phyloP scores from a whole-genome alignment of 495 filamentous ascomycete genomes.

The Aspergillus indologenus region DNA sequence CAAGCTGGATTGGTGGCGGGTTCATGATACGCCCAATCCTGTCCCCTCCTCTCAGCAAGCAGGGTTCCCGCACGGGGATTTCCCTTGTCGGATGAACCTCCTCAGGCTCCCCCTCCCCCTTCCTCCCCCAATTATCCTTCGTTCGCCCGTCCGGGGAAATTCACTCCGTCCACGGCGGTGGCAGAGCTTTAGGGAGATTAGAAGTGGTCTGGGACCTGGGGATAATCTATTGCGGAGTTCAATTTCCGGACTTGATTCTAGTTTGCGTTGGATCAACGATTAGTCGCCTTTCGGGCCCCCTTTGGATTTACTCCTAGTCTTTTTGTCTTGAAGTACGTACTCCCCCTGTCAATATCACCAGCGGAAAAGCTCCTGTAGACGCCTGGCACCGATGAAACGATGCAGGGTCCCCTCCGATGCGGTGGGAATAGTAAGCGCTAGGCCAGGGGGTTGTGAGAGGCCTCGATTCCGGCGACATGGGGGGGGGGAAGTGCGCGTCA shows the following conservation, averaged over 20 bases:
- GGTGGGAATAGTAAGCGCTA: conserved; percentile 11
- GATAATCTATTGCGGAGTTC: conserved; percentile 19
- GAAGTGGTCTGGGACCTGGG: conserved; percentile 16
- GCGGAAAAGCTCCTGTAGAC: neutral
- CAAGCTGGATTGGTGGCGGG: neutral
- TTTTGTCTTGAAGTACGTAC: no score
- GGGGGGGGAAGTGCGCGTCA: neutral
- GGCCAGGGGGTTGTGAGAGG: conserved; percentile 12
- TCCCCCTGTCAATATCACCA: neutral
- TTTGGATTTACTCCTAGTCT: neutral
- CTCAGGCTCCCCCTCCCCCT: no score
- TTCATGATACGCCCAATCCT: neutral
- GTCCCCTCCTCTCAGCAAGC: neutral
- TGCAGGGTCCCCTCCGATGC: conserved; percentile 14
- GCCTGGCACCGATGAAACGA: conserved; percentile 18
- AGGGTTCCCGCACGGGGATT: conserved; percentile 3
- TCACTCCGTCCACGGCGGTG: neutral
- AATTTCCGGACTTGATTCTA: conserved; percentile 16
- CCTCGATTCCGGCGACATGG: neutral
- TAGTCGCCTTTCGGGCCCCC: neutral
- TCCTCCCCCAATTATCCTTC: no score
- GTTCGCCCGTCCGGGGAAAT: neutral
- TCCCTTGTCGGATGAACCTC: conserved; percentile 2
- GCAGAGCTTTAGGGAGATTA: neutral
- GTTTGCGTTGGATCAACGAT: neutral